Base-by-base conservation (phyloP, 352 stramenopile genomes). In the Thalassiosira mediterranea region DNA sequence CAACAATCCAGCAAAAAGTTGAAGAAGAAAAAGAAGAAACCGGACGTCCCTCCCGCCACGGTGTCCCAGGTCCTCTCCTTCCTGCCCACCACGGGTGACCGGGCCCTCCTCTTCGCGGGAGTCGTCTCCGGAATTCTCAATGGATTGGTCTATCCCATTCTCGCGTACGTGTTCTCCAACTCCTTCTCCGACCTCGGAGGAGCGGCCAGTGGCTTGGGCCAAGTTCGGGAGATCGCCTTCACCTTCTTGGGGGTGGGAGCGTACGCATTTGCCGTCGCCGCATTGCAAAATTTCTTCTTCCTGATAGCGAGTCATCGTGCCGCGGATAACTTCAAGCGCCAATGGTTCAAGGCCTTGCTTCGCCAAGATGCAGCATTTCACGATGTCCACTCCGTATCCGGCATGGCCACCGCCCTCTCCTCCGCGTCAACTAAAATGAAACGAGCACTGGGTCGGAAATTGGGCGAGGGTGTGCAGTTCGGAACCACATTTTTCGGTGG, bases 381-480 rank as follows among this genome's bases (percentile, higher is more conserved):
- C 70, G 84, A 91, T 49, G 29, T 65, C 2, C 44, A 83, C n/a
- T 76, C 85, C 42, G 70, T 90, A 3, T 40, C 56, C 8, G 87
- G 81, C 8, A 81, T 86, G 51, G 77, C 87, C 0, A 78, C 58
- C 3, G 66, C 52, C 0, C 44, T 93, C 8, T 72, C 38, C 7
- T 57, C 59, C 1, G 49, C 51, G 5, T 32, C 51, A n/a, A 82
- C 68, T 26, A 85, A 83, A 47, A 88, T 83, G 23, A 76, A 77
- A 29, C 70, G 72, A 4, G 86, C 80, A 0, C 10, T 90, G 2
- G 88, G 88, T 31, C 52, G 72, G 0, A 93, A 93, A 47, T 78
- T 93, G 40, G 88, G 88, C 11, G 76, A 91, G 51, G 79, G 82
- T 19, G 68, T 91, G 8, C 85, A 93, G 58, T 93, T 93, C 48